Evolutionary conservation across 202 grass and related monocot genomes (phyloP), one percentile per base, ranked within the genome.

Genomic region (Schoenoplectus triqueter): DNA sequence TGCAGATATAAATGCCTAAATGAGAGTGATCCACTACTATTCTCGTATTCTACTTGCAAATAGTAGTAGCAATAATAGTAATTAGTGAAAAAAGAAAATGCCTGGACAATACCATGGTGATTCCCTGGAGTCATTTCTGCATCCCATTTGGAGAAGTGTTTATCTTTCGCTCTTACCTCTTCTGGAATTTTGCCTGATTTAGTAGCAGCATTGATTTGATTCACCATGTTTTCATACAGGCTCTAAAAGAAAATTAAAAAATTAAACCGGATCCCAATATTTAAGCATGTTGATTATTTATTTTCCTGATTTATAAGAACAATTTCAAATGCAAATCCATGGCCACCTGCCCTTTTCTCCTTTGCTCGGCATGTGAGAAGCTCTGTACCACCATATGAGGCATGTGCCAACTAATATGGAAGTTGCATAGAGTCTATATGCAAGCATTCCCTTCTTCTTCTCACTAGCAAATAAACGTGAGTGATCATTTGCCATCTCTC

Each of bases 21-120:
- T 17, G 15, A 62, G 13, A 59, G 56, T 59, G 17, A 62, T 47
- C 45, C 5, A 47, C 45, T 47, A 47, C 31, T 31, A 31, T 31
- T 31, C 31, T 31, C 31, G 1, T 31, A 31, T 17, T 62, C 59
- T 17, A 62, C 15, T 19, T 62, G n/a, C 15, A 62, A 62, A 62
- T 62, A 18, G 59, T 62, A 17, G 6, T 18, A 19, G 17, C 15
- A n/a, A 13, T 31, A 31, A 31, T 31, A 31, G 31, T 47, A 47
- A 47, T 62, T 6, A 62, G 15, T 62, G 1, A 18, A 62, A 62
- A 62, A 18, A 86, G 49, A 68, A 18, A 14, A 44, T 61, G 92
- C 94, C 85, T 92, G 91, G 55, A 97, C 86, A 84, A 97, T 92
- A 41, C 89, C 59, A 0, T 86, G 88, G 84, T 97, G 94, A 85